These are phyloP conservation scores for Akanthomyces lecanii DNA, from an alignment of 2,329 filamentous ascomycete species.

Conservation along the genomic window DNA sequence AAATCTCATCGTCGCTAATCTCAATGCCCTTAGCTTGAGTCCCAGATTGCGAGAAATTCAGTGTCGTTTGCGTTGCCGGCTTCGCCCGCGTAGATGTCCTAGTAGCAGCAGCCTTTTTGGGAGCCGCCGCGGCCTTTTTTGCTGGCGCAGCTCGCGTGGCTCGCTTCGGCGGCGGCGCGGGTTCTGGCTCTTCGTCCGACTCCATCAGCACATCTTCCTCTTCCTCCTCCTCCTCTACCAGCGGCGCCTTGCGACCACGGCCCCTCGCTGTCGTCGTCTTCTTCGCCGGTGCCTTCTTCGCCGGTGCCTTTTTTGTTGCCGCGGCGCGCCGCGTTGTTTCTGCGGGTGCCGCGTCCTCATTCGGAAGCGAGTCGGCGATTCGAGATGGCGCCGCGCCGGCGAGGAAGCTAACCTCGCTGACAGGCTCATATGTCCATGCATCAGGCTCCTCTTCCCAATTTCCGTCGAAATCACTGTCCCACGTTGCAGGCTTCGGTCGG, in stretches of 20 bases:
- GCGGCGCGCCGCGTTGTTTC: constrained; percentile 36
- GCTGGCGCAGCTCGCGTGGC: constrained; percentile 17
- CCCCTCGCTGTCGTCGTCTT: constrained; percentile 24
- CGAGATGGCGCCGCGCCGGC: constrained; percentile 21
- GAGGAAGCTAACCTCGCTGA: constrained; percentile 16
- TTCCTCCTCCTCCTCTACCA: constrained; percentile 32
- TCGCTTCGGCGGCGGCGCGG: constrained; percentile 27
- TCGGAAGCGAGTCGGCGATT: constrained; percentile 29
- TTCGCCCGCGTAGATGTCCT: constrained; percentile 28
- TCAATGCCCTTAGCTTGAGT: constrained; percentile 49
- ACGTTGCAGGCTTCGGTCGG: constrained; percentile 72
- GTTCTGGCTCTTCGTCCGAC: constrained; percentile 44
- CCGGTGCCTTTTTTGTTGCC: constrained; percentile 38
- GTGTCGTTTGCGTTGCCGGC: constrained; percentile 49
- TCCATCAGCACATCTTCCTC: constrained; percentile 46
- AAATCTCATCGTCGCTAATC: constrained; percentile 63
- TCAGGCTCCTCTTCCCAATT: constrained; percentile 77
- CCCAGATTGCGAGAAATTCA: constrained; percentile 46
- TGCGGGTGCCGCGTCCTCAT: constrained; percentile 43
- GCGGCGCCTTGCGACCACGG: constrained; percentile 35
- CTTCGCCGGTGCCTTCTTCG: constrained; percentile 42
- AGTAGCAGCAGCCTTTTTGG: constrained; percentile 20
- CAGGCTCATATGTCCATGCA: constrained; percentile 39
- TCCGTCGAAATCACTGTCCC: constrained; percentile 89
- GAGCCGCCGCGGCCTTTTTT: constrained; percentile 15